These are phyloP conservation scores for Leptographium lundbergii DNA, from an alignment of 2,329 filamentous ascomycete genomes.

Conservation along the genomic window DNA sequence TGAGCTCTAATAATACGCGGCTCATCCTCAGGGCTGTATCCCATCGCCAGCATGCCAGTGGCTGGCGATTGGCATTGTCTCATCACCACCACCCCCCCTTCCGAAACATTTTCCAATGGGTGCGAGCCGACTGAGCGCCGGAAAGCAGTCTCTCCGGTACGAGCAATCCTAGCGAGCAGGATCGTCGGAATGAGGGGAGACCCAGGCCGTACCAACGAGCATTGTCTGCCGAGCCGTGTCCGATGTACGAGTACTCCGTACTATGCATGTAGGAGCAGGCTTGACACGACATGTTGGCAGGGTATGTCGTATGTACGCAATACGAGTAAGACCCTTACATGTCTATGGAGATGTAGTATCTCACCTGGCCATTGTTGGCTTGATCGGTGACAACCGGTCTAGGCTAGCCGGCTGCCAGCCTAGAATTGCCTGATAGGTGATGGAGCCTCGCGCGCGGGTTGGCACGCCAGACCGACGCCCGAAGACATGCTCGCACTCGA, in stretches of 20 bases:
- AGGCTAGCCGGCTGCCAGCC: not conserved
- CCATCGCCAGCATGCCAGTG: too few species aligned
- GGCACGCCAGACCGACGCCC: not conserved
- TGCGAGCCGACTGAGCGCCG: not conserved
- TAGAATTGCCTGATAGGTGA: not conserved
- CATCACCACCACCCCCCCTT: not conserved
- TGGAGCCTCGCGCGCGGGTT: not conserved
- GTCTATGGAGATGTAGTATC: too few species aligned
- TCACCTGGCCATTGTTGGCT: not conserved
- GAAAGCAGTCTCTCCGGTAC: not conserved
- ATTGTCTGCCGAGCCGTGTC: not conserved
- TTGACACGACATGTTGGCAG: too few species aligned
- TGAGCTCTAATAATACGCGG: not conserved
- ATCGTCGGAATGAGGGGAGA: not conserved
- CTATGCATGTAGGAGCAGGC: not conserved
- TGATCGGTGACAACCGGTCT: not conserved
- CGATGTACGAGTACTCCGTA: too few species aligned
- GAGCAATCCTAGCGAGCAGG: not conserved
- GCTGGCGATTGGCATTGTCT: not conserved
- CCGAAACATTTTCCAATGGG: too few species aligned
- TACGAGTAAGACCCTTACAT: too few species aligned
- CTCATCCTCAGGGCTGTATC: not conserved
- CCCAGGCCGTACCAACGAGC: not conserved
- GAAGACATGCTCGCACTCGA: not conserved
- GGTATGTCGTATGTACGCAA: too few species aligned